Percentiles rank a stretch among this genome's conserved stretches.
Evolutionary conservation across 208 protist species (phyloP).

Genomic region (Trypanosoma boissoni): DNA sequence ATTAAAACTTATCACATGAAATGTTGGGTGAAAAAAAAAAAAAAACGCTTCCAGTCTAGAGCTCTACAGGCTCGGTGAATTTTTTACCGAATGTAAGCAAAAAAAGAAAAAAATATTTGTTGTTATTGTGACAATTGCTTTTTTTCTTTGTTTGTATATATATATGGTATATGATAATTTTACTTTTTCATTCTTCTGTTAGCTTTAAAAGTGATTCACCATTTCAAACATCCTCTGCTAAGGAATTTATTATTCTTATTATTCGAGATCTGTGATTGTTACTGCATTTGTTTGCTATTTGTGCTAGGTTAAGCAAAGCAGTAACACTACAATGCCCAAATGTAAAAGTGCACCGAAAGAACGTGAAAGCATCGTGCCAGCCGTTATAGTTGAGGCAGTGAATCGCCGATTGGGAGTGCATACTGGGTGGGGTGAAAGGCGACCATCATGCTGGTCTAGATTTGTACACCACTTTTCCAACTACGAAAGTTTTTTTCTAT

Average conservation of each 20-base stretch:
- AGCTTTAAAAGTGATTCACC: too few species aligned
- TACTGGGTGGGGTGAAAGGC: conserved; percentile 12
- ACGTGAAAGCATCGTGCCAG: not conserved
- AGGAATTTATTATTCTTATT: too few species aligned
- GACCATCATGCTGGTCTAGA: not conserved
- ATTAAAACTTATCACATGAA: not conserved
- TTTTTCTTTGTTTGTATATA: not conserved
- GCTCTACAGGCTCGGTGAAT: not conserved
- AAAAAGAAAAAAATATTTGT: not conserved
- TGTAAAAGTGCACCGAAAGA: too few species aligned
- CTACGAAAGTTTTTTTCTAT: conserved; percentile 7
- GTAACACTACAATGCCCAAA: too few species aligned
- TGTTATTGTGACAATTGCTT: not conserved
- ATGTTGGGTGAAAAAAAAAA: not conserved
- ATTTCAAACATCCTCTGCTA: too few species aligned
- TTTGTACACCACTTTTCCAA: conserved; percentile 7
- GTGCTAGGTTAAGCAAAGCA: too few species aligned
- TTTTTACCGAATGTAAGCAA: conserved; percentile 1
- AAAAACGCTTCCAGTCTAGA: not conserved
- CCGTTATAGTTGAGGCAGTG: not conserved
- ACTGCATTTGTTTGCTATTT: too few species aligned
- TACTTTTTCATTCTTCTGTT: too few species aligned
- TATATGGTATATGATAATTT: not conserved
- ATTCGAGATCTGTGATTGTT: too few species aligned
- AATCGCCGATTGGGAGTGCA: conserved; percentile 20